phyloP scores from a whole-genome alignment of 139 green algal species.

The Chlorella sp. region DNA sequence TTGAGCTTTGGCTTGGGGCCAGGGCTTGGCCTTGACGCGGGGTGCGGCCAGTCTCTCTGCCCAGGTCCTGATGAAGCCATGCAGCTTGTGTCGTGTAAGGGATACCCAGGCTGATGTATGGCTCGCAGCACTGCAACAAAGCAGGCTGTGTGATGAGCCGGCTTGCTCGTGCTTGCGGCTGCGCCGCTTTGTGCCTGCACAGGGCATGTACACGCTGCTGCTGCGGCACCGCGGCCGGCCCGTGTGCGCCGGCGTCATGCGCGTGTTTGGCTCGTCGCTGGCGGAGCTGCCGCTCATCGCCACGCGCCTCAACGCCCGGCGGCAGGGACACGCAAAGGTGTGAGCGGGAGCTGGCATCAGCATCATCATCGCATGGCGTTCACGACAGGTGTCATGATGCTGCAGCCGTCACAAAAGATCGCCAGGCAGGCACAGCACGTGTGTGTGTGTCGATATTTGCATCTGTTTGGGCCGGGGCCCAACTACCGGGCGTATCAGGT shows the following conservation, averaged over 20 bases:
- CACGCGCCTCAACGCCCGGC: constrained; percentile 56
- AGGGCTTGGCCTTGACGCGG: too few relatives aligned
- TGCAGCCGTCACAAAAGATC: neutral
- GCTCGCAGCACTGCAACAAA: too few relatives aligned
- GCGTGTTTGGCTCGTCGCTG: constrained; percentile 71
- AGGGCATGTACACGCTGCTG: constrained; percentile 72
- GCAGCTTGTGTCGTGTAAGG: too few relatives aligned
- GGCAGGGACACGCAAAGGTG: constrained; percentile 69
- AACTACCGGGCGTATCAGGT: too few relatives aligned
- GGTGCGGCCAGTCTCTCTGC: too few relatives aligned
- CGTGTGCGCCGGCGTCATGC: constrained; percentile 65
- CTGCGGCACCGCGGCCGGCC: constrained; percentile 62
- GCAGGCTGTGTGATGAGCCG: too few relatives aligned
- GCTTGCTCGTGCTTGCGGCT: too few relatives aligned
- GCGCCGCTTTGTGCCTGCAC: too few relatives aligned
- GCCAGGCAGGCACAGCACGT: constrained; percentile 14
- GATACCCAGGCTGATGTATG: too few relatives aligned
- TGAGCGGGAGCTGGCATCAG: constrained; percentile 35
- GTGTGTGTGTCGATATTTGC: neutral
- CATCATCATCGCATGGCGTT: neutral
- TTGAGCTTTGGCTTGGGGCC: too few relatives aligned
- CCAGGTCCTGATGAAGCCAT: too few relatives aligned
- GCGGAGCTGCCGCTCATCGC: constrained; percentile 89
- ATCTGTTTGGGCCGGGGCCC: neutral
- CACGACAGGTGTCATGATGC: too few relatives aligned